These are phyloP conservation scores for Catharanthus roseus DNA, from an alignment of 257 asterid species.

Conservation along the genomic window DNA sequence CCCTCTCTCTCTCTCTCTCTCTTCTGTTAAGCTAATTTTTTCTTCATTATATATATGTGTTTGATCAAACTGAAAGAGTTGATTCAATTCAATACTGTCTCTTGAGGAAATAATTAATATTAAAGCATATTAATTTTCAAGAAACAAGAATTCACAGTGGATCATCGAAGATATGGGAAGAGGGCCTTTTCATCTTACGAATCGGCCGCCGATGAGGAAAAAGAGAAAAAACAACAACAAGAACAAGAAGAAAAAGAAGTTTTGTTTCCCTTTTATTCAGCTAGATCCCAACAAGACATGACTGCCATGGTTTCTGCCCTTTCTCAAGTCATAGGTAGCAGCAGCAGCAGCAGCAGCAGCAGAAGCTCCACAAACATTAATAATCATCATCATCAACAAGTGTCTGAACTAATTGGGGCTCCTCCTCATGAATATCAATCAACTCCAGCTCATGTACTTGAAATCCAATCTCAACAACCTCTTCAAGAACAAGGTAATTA, in stretches of 20 bases:
- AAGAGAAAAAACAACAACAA: conserved; percentile 20
- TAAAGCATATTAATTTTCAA: background rate
- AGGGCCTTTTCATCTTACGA: conserved; percentile 47
- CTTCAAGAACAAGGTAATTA: conserved; percentile 51
- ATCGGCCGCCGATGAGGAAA: conserved; percentile 41
- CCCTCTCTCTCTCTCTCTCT: too few species aligned
- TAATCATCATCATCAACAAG: conserved; percentile 1
- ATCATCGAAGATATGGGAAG: conserved; percentile 48
- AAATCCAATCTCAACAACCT: conserved; percentile 34
- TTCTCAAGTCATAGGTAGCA: conserved; percentile 72
- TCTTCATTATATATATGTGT: background rate
- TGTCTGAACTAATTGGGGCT: conserved; percentile 5
- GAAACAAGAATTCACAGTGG: conserved; percentile 19
- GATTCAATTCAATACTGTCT: too few species aligned
- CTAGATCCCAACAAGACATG: conserved; percentile 74
- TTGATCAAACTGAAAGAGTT: background rate
- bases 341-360: too few species aligned
- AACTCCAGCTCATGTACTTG: conserved; percentile 10
- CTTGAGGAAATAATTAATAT: too few species aligned
- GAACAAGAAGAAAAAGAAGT: background rate
- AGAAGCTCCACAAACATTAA: conserved; percentile 13
- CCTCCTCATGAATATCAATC: conserved; percentile 10
- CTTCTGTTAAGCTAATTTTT: too few species aligned
- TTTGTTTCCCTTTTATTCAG: conserved; percentile 45
- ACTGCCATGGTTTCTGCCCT: conserved; percentile 77